phyloP scores from a whole-genome alignment of 2,329 filamentous ascomycete species.

The Beauveria caledonica region DNA sequence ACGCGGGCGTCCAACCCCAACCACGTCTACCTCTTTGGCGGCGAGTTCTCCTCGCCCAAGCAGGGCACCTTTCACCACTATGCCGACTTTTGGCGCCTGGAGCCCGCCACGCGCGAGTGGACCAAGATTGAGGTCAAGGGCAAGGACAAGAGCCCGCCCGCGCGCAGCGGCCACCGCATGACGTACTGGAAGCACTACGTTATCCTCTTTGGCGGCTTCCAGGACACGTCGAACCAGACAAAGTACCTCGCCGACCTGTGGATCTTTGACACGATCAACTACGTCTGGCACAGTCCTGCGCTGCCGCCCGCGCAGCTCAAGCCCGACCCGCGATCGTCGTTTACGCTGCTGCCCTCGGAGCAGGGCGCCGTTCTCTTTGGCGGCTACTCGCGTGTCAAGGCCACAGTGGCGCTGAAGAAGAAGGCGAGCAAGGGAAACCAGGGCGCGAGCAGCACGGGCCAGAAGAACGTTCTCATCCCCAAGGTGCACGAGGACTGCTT shows the following conservation, averaged over 20 bases:
- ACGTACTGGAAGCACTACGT: slow-evolving; percentile 97
- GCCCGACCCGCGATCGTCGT: slow-evolving; percentile 84
- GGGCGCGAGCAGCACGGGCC: slow-evolving; percentile 30
- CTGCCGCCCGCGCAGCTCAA: slow-evolving; percentile 74
- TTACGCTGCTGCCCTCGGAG: slow-evolving; percentile 86
- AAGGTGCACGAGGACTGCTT: slow-evolving; percentile 93
- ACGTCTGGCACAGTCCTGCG: slow-evolving; percentile 70
- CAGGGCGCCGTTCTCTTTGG: slow-evolving; percentile 84
- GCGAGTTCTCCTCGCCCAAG: slow-evolving; percentile 93
- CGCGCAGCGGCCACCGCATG: slow-evolving; percentile 89
- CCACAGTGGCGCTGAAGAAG: slow-evolving; percentile 55
- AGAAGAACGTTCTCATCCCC: slow-evolving; percentile 71
- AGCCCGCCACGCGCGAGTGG: slow-evolving; percentile 82
- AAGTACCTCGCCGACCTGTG: slow-evolving; percentile 91
- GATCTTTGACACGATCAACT: slow-evolving; percentile 88
- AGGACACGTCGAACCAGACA: slow-evolving; percentile 91
- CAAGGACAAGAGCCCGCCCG: slow-evolving; percentile 69
- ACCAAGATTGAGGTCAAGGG: slow-evolving; percentile 74
- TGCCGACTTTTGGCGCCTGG: slow-evolving; percentile 94
- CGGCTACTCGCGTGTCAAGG: slow-evolving; percentile 87
- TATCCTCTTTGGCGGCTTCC: slow-evolving; percentile 90
- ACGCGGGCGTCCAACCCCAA: slow-evolving; percentile 78
- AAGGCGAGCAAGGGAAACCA: slow-evolving; percentile 47
- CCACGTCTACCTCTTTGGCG: slow-evolving; percentile 86
- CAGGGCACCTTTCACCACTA: slow-evolving; percentile 99